Evolutionary conservation across 2,329 filamentous ascomycete genomes (phyloP).

Genomic region (Akanthomyces muscarius): DNA sequence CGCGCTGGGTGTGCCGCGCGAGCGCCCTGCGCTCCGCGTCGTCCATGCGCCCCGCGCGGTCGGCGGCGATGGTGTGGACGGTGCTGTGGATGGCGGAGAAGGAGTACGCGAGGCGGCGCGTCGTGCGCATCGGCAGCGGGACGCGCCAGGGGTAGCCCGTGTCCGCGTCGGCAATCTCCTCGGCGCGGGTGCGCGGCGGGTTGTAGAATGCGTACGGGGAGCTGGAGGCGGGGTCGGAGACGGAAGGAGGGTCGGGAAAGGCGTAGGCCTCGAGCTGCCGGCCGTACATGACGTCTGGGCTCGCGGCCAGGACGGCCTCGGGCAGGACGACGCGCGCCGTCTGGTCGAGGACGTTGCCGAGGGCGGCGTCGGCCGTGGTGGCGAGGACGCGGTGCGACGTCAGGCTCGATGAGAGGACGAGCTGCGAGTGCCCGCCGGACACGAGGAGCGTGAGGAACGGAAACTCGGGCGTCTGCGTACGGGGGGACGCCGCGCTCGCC

Average conservation of each 20-base stretch:
- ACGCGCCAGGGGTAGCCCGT: slow-evolving; percentile 58
- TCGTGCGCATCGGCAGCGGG: slow-evolving; percentile 60
- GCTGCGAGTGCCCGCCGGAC: slow-evolving; percentile 86
- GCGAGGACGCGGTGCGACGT: slow-evolving; percentile 71
- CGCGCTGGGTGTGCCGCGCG: slow-evolving; percentile 69
- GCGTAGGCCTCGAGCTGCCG: slow-evolving; percentile 75
- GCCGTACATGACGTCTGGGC: slow-evolving; percentile 72
- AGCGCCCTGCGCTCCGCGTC: slow-evolving; percentile 62
- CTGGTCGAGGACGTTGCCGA: slow-evolving; percentile 90
- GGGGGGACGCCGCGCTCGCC: background rate
- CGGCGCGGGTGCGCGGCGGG: slow-evolving; percentile 52
- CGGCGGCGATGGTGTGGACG: slow-evolving; percentile 38
- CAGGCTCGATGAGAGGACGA: slow-evolving; percentile 69
- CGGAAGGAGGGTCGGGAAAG: slow-evolving; percentile 39
- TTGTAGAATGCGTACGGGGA: slow-evolving; percentile 48
- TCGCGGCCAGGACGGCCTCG: slow-evolving; percentile 45
- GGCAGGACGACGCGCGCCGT: slow-evolving; percentile 74
- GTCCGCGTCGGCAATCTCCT: slow-evolving; percentile 48
- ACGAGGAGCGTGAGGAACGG: slow-evolving; percentile 87
- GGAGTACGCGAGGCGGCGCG: slow-evolving; percentile 60
- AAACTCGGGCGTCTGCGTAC: slow-evolving; percentile 50
- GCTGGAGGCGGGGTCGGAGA: slow-evolving; percentile 1
- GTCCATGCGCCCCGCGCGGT: slow-evolving; percentile 37
- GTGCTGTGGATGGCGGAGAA: slow-evolving; percentile 67
- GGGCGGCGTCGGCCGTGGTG: slow-evolving; percentile 71